Evolutionary conservation across 2,329 filamentous ascomycete genomes (phyloP), one percentile per base, ranked within the genome.

Genomic region (Sphaerulina vaccinii): DNA sequence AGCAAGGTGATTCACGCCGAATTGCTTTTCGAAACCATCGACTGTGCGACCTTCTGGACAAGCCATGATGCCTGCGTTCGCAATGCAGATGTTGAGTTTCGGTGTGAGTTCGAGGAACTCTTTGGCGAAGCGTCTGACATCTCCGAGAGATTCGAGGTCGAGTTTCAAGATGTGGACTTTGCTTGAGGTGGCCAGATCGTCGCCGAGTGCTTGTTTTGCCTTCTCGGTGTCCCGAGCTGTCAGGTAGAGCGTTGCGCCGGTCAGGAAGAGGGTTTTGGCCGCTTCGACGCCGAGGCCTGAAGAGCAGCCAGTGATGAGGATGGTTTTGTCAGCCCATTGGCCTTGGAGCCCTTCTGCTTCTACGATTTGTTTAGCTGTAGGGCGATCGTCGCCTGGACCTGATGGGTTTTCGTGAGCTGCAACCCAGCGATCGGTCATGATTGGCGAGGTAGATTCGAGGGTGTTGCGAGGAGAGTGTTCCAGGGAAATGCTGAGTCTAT

Each of bases 1-100:
- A 3, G 67, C 72, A 1, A 83, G 65, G 52, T 74, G 74, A 19
- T 54, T 51, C 5, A 71, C 75, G 27, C 72, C 79, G 52, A 82
- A 76, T 50, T 82, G 78, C 0, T 62, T 62, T 57, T 83, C 79
- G 56, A 60, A 58, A 21, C 63, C 64, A 32, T 58, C 76, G 18
- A 57, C 57, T 1, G 74, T 79, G 49, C 63, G 61, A 60, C 63
- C 19, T 46, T 70, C 54, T 13, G 72, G 65, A 33, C 54, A 45
- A n/a, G 67, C 67, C 66, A 79, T 75, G 37, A 81, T 70, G 4
- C 70, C 62, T 5, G 62, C 61, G 36, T 65, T 64, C 22, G 53
- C 51, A 49, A 65, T 65, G 13, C 79, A 52, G 23, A 71, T 46
- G 50, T 72, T 63, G 6, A 71, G 41, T 44, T 40, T 44, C 74